phyloP scores from a whole-genome alignment of 73 alveolate genomes.

The Tetrahymena elliotti region DNA sequence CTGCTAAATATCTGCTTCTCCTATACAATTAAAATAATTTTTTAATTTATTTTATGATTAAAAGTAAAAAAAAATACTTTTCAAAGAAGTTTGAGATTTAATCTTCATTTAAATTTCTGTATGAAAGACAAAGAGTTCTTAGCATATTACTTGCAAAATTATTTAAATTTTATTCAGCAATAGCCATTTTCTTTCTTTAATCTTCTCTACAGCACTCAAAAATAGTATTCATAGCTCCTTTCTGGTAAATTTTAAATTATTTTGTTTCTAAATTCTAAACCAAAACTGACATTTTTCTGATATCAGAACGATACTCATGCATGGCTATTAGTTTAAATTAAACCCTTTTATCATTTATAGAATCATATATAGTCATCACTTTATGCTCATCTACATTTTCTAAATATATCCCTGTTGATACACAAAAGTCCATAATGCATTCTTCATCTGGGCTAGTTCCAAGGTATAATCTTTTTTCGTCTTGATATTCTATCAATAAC shows the following conservation, averaged over 20 bases:
- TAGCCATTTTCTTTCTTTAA: slow-evolving; percentile 1
- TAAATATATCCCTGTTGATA: slow-evolving; percentile 50
- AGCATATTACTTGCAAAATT: slow-evolving; percentile 27
- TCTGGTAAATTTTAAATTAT: slow-evolving; percentile 68
- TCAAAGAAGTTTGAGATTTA: not conserved
- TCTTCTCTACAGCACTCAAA: slow-evolving; percentile 24
- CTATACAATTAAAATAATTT: not conserved
- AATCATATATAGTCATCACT: slow-evolving; percentile 47
- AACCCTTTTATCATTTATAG: slow-evolving; percentile 31
- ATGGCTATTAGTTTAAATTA: not conserved
- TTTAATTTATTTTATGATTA: not conserved
- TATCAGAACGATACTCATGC: slow-evolving; percentile 58
- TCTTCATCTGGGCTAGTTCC: slow-evolving; percentile 75
- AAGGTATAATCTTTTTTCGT: not conserved
- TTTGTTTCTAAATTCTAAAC: slow-evolving; percentile 30
- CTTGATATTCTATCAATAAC: slow-evolving; percentile 40
- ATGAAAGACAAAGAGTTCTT: slow-evolving; percentile 53
- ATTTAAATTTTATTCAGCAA: slow-evolving; percentile 28
- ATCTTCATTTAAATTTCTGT: slow-evolving; percentile 34
- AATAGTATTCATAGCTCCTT: slow-evolving; percentile 85
- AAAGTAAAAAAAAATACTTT: not conserved
- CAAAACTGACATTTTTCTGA: slow-evolving; percentile 65
- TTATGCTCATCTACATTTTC: slow-evolving; percentile 50
- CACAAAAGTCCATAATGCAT: slow-evolving; percentile 59
- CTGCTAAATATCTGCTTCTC: slow-evolving; percentile 45